Evolutionary conservation across 208 protist genomes (phyloP), one percentile per base, ranked within the genome.

Genomic region (Balamuthia mandrillaris): DNA sequence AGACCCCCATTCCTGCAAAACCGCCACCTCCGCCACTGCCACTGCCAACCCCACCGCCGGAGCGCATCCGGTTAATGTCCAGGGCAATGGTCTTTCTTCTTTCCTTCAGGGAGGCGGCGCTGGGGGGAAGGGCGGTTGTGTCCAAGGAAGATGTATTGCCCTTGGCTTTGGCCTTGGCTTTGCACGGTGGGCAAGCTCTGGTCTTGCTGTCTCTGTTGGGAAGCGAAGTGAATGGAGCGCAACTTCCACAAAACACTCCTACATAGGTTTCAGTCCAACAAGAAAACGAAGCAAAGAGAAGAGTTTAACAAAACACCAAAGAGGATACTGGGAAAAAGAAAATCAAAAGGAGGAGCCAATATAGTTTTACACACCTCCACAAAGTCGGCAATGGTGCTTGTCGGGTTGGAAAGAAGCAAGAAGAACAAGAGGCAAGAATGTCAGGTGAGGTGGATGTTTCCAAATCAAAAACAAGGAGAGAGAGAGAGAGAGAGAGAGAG

Each of bases 401-500:
- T n/a, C n/a, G n/a, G n/a, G n/a, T n/a, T n/a, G n/a, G n/a, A 56
- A 56, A n/a, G 31, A 33, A 70, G 61, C 16, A 70, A 47, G 29
- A 5, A 2, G 33, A 24, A 79, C 14, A 33, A 68, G n/a, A 56
- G n/a, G 49, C 18, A 56, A 56, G 49, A 56, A 56, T 27, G 49
- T 27, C 18, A 56, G 49, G n/a, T 27, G n/a, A n/a, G n/a, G n/a
- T 27, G 70, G 16, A 79, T 52, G 18, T 52, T 39, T 39, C 16
- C 18, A 56, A 56, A n/a, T 27, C 18, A 56, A n/a, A 56, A 56
- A 56, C 21, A 56, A 56, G n/a, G 49, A 56, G n/a, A 56, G 49
- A 56, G n/a, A 56, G 41, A 79, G 51, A 79, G 70, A 65, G 24
- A 47, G 41, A 79, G 51, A 65, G 70, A 79, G 51, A 79, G 70